Base-by-base conservation (phyloP, 805 yeast genomes). In the Candida multigemmis region DNA sequence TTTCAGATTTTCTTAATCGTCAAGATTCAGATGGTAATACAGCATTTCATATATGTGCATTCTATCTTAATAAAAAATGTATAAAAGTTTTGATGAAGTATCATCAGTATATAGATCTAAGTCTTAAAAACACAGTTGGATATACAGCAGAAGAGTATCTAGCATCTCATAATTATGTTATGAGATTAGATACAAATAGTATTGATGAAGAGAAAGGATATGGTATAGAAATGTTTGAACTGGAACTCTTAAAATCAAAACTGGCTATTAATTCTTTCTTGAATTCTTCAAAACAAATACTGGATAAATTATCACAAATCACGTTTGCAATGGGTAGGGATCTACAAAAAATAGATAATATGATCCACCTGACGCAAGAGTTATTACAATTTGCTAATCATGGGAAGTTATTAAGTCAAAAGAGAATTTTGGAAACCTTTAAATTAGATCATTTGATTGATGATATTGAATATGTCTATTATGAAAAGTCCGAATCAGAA, bases 21-120 rank as follows among this genome's bases (percentile, higher is more conserved):
- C 83, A 79, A 36, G 98, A 91, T 55, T 63, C 74, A 29, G 87
- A 87, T 43, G 98, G 98, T 14, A 96, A 91, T 48, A 91, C 98
- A 0, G 87, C 96, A 25, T 62, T 91, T 34, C 94, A 87, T 46
- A 82, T 91, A 30, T 93, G 94, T 1, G 91, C 96, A 13, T 63
- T 74, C 21, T 56, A 69, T 13, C 91, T 95, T 13, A 71, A 79
- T 25, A 54, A 68, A 29, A 75, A 82, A 26, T 71, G 91, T 30
- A 86, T 83, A 14, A 84, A 81, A 34, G 85, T 84, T 32, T 65
- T 91, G 28, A 56, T 91, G 22, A 89, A 80, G 35, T 79, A 84
- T 32, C 96, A 96, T 22, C 94, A 94, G 16, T 58, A 62, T 40
- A 67, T 63, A 36, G 74, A 65, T 50, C 66, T 56, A 32, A 56